Conservation (phyloP, 331 rosid species). For the Quercus tomentella region DNA sequence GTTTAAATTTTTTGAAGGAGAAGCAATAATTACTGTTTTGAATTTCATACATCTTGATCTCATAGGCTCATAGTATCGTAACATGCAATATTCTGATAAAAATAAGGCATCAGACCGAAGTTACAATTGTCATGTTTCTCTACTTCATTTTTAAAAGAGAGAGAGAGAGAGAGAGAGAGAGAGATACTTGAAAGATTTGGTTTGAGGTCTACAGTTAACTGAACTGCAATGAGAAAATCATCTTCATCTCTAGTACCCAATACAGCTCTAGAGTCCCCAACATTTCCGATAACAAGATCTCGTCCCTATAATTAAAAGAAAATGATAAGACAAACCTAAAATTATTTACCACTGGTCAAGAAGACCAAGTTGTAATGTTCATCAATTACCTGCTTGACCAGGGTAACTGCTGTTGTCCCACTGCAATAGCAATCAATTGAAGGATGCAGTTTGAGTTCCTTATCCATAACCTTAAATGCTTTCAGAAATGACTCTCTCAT, state of each 20-base stretch:
- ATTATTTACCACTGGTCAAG: neutral
- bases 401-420: slow-evolving; percentile 75
- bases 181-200: slow-evolving; percentile 65
- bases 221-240: slow-evolving; percentile 45
- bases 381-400: slow-evolving; percentile 63
- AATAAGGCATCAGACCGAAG: neutral
- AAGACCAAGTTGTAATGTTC: neutral
- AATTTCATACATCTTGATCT: neutral
- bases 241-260: slow-evolving; percentile 51
- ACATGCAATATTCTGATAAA: neutral
- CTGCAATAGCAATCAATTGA: slow-evolving; percentile 61
- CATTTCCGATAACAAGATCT: slow-evolving; percentile 61
- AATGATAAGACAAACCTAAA: neutral
- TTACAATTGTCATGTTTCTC: neutral
- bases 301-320: slow-evolving; percentile 38
- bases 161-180: slow-evolving; percentile 20
- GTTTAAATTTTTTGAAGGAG: too few species aligned
- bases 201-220: slow-evolving; percentile 68
- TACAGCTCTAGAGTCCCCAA: slow-evolving; percentile 88
- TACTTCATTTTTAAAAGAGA: neutral
- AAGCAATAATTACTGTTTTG: neutral
- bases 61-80: neutral
- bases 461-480: slow-evolving; percentile 73
- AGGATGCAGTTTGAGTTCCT: slow-evolving; percentile 58
- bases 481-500: slow-evolving; percentile 51